Evolutionary conservation across 2,329 filamentous ascomycete species (phyloP).

Genomic region (Endothia cerciana): DNA sequence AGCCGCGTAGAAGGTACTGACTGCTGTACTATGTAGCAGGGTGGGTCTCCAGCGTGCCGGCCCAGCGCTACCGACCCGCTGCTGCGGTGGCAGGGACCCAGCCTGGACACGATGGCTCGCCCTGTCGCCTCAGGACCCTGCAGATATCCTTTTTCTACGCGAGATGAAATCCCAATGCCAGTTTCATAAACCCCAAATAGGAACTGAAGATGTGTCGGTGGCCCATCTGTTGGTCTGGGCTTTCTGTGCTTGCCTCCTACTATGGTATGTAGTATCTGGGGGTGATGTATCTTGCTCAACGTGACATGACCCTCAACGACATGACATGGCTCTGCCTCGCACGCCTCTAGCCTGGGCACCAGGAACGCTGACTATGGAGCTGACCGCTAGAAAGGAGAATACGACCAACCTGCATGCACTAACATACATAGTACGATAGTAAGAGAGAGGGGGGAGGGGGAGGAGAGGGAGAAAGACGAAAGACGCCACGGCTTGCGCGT

Average conservation of each 20-base stretch:
- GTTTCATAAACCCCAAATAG: not conserved
- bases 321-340: not conserved
- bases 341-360: not conserved
- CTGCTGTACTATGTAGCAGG: too few species aligned
- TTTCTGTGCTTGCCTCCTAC: not conserved
- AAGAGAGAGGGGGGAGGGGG: not conserved
- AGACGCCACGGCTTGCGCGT: not conserved
- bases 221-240: not conserved
- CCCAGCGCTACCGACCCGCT: not conserved
- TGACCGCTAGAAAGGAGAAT: not conserved
- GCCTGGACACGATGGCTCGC: slow-evolving; percentile 3
- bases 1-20: too few species aligned
- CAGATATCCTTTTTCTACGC: not conserved
- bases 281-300: not conserved
- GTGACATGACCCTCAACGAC: not conserved
- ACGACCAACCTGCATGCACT: not conserved
- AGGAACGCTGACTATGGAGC: not conserved
- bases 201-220: not conserved
- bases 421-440: not conserved
- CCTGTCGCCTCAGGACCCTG: slow-evolving; percentile 1
- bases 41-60: not conserved
- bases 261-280: not conserved
- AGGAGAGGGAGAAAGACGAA: too few species aligned
- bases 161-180: too few species aligned
- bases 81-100: not conserved